Percentiles rank a stretch among this genome's conserved stretches.
Conservation (phyloP, 1,139 yeast species). For the Candida buenavistaensis region DNA sequence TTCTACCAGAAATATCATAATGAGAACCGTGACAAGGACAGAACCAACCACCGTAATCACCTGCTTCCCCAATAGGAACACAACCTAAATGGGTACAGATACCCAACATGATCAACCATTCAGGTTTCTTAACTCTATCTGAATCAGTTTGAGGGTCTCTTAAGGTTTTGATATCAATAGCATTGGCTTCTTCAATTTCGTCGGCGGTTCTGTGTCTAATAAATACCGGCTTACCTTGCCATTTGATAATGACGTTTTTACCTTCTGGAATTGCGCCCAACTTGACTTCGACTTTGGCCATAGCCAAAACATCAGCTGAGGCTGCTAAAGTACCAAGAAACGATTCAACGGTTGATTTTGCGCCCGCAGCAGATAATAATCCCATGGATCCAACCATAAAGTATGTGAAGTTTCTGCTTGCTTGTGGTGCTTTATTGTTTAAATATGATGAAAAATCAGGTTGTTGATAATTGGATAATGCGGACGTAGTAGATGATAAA, state of each 20-base stretch:
- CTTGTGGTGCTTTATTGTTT: conserved; percentile 70
- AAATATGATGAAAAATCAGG: conserved; percentile 89
- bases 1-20: conserved; percentile 99
- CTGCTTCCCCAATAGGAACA: conserved; percentile 99
- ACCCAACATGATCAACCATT: conserved; percentile 99
- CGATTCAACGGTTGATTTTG: conserved; percentile 96
- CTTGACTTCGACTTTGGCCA: conserved; percentile 99
- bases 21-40: conserved; percentile 99
- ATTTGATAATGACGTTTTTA: conserved; percentile 95
- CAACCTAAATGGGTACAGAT: conserved; percentile 99
- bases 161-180: conserved; percentile 67
- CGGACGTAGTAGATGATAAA: conserved; percentile 48
- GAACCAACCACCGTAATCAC: conserved; percentile 99
- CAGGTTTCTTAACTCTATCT: conserved; percentile 95
- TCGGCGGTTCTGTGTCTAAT: conserved; percentile 96
- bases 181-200: conserved; percentile 94
- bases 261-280: conserved; percentile 95
- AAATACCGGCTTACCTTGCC: conserved; percentile 99
- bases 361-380: conserved; percentile 91
- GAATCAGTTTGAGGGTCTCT: conserved; percentile 95
- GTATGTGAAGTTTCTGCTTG: conserved; percentile 84
- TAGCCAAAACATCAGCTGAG: conserved; percentile 97
- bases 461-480: conserved; percentile 78
- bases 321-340: conserved; percentile 95
- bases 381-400: conserved; percentile 99